Percentiles rank a stretch among this genome's conserved stretches.
These are phyloP conservation scores for Trypanosoma conorhini DNA, from an alignment of 208 protist species.

Conservation along the genomic window DNA sequence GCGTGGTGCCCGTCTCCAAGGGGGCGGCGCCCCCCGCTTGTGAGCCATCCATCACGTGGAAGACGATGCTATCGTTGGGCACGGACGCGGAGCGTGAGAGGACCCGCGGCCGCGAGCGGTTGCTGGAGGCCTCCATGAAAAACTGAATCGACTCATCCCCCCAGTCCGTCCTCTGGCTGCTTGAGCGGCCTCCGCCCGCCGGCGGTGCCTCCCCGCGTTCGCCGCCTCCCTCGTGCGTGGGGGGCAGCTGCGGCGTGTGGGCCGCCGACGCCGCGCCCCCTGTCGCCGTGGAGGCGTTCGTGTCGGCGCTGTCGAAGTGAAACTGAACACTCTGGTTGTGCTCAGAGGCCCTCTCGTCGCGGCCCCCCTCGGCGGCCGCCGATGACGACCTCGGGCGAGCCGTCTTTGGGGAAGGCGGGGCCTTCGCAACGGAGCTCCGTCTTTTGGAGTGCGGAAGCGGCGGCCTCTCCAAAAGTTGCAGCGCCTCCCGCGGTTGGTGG, in stretches of 20 bases:
- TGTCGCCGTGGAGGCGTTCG: conserved; percentile 7
- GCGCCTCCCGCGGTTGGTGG: neutral
- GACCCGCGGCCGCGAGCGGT: neutral
- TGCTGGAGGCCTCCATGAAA: conserved; percentile 15
- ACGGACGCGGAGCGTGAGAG: conserved; percentile 4
- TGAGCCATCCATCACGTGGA: conserved; percentile 42
- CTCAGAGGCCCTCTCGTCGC: conserved; percentile 5
- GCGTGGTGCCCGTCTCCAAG: neutral
- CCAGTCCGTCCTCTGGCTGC: neutral
- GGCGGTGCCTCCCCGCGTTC: neutral
- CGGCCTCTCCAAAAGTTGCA: neutral
- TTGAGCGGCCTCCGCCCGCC: neutral
- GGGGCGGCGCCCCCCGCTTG: neutral
- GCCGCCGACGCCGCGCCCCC: too few species aligned
- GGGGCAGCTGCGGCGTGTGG: neutral
- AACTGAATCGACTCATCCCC: conserved; percentile 31
- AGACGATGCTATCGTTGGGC: conserved; percentile 51
- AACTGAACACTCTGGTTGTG: conserved; percentile 26
- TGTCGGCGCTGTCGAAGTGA: conserved; percentile 1
- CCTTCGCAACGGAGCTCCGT: neutral
- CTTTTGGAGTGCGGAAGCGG: neutral
- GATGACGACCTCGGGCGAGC: neutral
- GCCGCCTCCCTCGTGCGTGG: neutral
- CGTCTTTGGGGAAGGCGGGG: neutral
- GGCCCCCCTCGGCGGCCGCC: neutral